These are phyloP conservation scores for Mortierella sp. DNA, from an alignment of 371 early-diverging fungal species.

Conservation along the genomic window DNA sequence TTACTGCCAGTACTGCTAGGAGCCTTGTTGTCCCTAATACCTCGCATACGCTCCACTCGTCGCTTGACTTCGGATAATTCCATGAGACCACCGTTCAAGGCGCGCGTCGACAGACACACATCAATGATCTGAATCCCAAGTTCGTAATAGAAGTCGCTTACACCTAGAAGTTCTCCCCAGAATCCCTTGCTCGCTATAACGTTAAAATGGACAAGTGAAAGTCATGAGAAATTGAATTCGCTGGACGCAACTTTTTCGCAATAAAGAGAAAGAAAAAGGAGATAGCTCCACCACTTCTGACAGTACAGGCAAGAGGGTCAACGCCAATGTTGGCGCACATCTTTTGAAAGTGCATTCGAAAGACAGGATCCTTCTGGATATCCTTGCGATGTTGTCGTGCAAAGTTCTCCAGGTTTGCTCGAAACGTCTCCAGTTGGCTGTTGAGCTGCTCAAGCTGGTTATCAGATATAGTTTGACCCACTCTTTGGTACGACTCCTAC, in stretches of 20 bases:
- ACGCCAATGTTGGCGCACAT: constrained; percentile 96
- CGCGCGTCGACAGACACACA: constrained; percentile 85
- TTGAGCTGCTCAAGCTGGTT: constrained; percentile 73
- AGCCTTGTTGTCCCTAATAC: constrained; percentile 53
- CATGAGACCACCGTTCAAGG: constrained; percentile 92
- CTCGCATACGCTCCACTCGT: constrained; percentile 76
- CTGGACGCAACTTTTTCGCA: too few species aligned
- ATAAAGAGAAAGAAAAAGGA: not conserved
- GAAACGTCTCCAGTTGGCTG: constrained; percentile 83
- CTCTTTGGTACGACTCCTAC: constrained; percentile 68
- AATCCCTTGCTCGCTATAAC: constrained; percentile 92
- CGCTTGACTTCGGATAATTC: constrained; percentile 83
- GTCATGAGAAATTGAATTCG: too few species aligned
- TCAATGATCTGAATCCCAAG: constrained; percentile 93
- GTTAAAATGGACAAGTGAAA: not conserved
- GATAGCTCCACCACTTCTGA: not conserved
- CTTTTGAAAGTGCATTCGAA: constrained; percentile 91
- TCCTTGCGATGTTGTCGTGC: constrained; percentile 88
- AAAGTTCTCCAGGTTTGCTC: constrained; percentile 87
- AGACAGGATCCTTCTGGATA: constrained; percentile 88
- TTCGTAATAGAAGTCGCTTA: constrained; percentile 98
- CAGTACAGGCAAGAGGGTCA: constrained; percentile 92
- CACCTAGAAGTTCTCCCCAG: constrained; percentile 93
- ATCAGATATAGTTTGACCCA: constrained; percentile 68
- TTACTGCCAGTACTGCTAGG: constrained; percentile 38